These are phyloP conservation scores for Pistacia vera DNA, from an alignment of 345 rosid species.

Conservation along the genomic window DNA sequence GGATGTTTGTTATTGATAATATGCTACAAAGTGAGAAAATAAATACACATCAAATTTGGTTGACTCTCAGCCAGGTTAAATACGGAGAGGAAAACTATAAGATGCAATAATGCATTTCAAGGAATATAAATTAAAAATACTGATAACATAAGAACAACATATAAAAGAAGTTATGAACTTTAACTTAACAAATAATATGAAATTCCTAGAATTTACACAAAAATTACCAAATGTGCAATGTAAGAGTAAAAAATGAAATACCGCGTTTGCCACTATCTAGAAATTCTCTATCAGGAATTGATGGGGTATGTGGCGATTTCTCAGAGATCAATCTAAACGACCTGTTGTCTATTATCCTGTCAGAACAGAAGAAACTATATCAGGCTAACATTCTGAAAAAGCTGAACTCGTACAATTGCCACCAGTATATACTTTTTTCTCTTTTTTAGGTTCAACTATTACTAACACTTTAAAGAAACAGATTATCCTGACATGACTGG, in stretches of 20 bases:
- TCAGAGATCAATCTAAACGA: slow-evolving; percentile 83
- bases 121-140: background rate
- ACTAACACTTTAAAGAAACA: slow-evolving; percentile 1
- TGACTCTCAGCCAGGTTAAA: background rate
- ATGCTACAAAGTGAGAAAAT: too few relatives aligned
- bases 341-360: slow-evolving; percentile 89
- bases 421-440: background rate
- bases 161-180: background rate
- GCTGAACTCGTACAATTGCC: slow-evolving; percentile 1
- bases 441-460: background rate
- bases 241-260: slow-evolving; percentile 22
- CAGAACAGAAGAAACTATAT: slow-evolving; percentile 16
- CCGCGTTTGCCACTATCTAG: slow-evolving; percentile 73
- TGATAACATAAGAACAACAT: background rate
- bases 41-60: too few relatives aligned
- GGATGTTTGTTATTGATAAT: too few relatives aligned
- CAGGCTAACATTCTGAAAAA: background rate
- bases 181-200: background rate
- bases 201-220: background rate
- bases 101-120: slow-evolving; percentile 7
- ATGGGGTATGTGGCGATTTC: slow-evolving; percentile 60
- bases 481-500: background rate
- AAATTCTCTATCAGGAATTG: slow-evolving; percentile 55
- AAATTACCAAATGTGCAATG: background rate
- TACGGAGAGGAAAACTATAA: background rate